A percentile compares a stretch with the other conserved stretches of the same genome.
phyloP scores from a whole-genome alignment of 805 yeast species.

The Metschnikowia reukaufii region DNA sequence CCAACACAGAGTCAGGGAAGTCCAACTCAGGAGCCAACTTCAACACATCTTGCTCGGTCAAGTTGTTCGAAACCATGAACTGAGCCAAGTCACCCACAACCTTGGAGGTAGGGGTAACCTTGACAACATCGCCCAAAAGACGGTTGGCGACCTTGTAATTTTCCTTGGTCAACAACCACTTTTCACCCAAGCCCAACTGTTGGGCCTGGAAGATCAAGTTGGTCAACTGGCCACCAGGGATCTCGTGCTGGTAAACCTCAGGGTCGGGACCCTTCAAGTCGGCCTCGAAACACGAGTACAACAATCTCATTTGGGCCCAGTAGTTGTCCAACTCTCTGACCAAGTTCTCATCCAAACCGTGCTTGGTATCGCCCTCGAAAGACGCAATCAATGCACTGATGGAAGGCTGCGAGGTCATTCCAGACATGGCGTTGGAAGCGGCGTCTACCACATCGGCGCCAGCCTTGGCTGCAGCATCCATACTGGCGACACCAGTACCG shows the following conservation, averaged over 20 bases:
- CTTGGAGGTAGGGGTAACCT: slow-evolving; percentile 99
- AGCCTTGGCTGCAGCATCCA: slow-evolving; percentile 90
- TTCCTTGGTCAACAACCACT: slow-evolving; percentile 94
- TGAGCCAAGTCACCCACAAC: slow-evolving; percentile 99
- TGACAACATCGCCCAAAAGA: slow-evolving; percentile 92
- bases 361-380: slow-evolving; percentile 78
- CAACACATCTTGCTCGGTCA: slow-evolving; percentile 79
- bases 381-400: slow-evolving; percentile 91
- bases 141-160: slow-evolving; percentile 90
- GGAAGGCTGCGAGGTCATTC: slow-evolving; percentile 98
- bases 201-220: slow-evolving; percentile 98
- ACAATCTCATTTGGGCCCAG: slow-evolving; percentile 98
- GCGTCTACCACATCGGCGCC: slow-evolving; percentile 99
- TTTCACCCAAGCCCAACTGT: slow-evolving; percentile 95
- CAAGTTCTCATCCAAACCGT: slow-evolving; percentile 64
- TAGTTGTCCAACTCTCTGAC: slow-evolving; percentile 87
- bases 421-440: slow-evolving; percentile 96
- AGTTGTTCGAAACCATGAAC: slow-evolving; percentile 96
- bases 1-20: slow-evolving; percentile 98
- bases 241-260: slow-evolving; percentile 97
- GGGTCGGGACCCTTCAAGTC: slow-evolving; percentile 99
- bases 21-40: slow-evolving; percentile 87
- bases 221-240: slow-evolving; percentile 99
- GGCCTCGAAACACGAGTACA: slow-evolving; percentile 96
- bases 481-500: slow-evolving; percentile 97